Conservation (phyloP, 148 eudicot species). For the Rhododendron simsii region DNA sequence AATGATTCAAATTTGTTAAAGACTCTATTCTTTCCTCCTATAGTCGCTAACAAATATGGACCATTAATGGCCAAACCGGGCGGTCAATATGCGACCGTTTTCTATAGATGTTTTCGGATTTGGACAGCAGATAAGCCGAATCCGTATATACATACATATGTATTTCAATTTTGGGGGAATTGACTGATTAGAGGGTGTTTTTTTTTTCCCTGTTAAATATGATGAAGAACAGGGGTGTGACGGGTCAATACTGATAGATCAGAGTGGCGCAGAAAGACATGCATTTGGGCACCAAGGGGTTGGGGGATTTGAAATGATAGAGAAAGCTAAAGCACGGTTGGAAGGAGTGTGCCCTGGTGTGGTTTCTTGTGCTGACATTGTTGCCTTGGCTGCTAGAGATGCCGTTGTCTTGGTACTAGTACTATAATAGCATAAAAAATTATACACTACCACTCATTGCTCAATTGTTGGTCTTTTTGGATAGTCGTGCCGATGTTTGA, state of each 20-base stretch:
- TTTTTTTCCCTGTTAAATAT: background rate
- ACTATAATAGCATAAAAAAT: too few species aligned
- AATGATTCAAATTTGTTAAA: too few species aligned
- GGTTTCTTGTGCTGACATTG: slow-evolving; percentile 67
- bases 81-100: too few species aligned
- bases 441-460: too few species aligned
- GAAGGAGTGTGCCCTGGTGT: slow-evolving; percentile 50
- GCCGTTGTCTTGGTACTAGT: slow-evolving; percentile 45
- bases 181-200: background rate
- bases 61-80: background rate
- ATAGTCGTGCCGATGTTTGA: too few species aligned
- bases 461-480: too few species aligned
- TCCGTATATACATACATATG: too few species aligned
- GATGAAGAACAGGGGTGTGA: slow-evolving; percentile 51
- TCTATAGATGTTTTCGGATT: background rate
- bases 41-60: background rate
- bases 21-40: background rate
- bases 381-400: slow-evolving; percentile 70
- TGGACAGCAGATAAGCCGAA: background rate
- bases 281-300: slow-evolving; percentile 67
- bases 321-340: slow-evolving; percentile 37
- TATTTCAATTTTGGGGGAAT: background rate
- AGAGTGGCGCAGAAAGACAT: slow-evolving; percentile 24
- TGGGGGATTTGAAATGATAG: slow-evolving; percentile 47
- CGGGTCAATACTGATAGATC: slow-evolving; percentile 55